Conservation (phyloP, 2,329 filamentous ascomycete species). For the Penicillium sp. region DNA sequence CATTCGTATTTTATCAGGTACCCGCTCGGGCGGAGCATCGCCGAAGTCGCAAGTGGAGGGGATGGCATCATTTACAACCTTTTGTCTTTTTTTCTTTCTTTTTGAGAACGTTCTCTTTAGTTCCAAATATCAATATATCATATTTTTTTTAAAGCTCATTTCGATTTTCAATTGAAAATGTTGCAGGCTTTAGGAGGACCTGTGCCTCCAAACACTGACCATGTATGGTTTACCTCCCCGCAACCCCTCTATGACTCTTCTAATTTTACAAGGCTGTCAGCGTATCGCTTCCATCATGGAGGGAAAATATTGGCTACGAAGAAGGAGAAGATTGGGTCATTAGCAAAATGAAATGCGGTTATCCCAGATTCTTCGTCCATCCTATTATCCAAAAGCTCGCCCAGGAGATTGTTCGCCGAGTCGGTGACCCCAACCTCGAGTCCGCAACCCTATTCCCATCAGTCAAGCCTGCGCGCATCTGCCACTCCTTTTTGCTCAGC, state of each 20-base stretch:
- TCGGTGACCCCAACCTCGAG: slow-evolving; percentile 56
- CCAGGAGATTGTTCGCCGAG: slow-evolving; percentile 60
- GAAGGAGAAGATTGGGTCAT: slow-evolving; percentile 88
- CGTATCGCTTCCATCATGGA: slow-evolving; percentile 93
- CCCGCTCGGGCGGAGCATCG: slow-evolving; percentile 5
- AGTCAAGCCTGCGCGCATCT: slow-evolving; percentile 64
- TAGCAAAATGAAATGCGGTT: slow-evolving; percentile 80
- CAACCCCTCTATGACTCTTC: slow-evolving; percentile 22
- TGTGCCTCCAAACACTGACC: slow-evolving; percentile 73
- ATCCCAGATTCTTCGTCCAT: slow-evolving; percentile 93
- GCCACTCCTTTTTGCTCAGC: slow-evolving; percentile 66
- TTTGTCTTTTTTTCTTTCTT: neutral
- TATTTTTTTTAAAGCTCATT: neutral
- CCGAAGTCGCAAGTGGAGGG: slow-evolving; percentile 22
- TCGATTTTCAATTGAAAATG: slow-evolving; percentile 27
- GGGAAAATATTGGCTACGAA: slow-evolving; percentile 86
- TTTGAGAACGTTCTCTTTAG: slow-evolving; percentile 8
- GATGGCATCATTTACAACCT: slow-evolving; percentile 10
- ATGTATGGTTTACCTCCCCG: slow-evolving; percentile 56
- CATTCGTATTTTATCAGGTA: slow-evolving; percentile 10
- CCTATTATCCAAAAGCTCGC: slow-evolving; percentile 74
- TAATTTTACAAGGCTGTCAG: slow-evolving; percentile 72
- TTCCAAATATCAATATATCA: neutral
- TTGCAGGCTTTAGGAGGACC: slow-evolving; percentile 59
- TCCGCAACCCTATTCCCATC: slow-evolving; percentile 80